Conservation (phyloP, 2,329 filamentous ascomycete species). For the Lomentospora prolificans region DNA sequence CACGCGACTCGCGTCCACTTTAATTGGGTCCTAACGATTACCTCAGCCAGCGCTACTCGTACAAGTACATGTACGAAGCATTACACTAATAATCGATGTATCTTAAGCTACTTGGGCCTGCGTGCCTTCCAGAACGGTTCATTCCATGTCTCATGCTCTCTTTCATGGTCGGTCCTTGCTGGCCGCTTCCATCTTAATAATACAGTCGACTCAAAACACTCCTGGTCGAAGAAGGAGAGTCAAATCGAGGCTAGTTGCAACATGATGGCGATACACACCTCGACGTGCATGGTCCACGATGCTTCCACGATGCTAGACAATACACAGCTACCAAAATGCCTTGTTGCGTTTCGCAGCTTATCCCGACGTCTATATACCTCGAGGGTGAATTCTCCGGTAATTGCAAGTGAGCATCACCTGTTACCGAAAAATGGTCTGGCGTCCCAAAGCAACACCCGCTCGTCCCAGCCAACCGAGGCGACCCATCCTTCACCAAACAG, state of each 20-base stretch:
- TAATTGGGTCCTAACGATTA: not conserved
- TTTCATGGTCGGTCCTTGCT: too few relatives aligned
- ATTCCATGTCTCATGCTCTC: too few relatives aligned
- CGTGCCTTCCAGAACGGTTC: too few relatives aligned
- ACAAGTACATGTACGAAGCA: too few relatives aligned
- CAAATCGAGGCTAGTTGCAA: not conserved
- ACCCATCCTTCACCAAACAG: conserved; percentile 94
- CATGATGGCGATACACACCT: not conserved
- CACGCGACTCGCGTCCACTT: not conserved
- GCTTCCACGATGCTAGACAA: not conserved
- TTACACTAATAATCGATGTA: too few relatives aligned
- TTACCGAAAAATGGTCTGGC: conserved; percentile 41
- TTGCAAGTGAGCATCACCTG: too few relatives aligned
- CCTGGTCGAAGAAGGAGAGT: too few relatives aligned
- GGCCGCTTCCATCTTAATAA: too few relatives aligned
- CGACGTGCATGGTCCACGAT: not conserved
- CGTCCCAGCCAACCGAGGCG: conserved; percentile 90
- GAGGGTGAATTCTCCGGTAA: too few relatives aligned
- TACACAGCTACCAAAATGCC: not conserved
- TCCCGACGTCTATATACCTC: conserved; percentile 13
- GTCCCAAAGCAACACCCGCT: conserved; percentile 86
- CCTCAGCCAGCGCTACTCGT: not conserved
- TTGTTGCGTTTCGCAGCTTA: conserved; percentile 1
- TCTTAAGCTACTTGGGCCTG: too few relatives aligned
- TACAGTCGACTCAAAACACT: too few relatives aligned